Percentiles rank a stretch among this genome's conserved stretches.
Conservation (phyloP, 1,284 basidiomycete species). For the Microbotryum lychnidis-dioicae region DNA sequence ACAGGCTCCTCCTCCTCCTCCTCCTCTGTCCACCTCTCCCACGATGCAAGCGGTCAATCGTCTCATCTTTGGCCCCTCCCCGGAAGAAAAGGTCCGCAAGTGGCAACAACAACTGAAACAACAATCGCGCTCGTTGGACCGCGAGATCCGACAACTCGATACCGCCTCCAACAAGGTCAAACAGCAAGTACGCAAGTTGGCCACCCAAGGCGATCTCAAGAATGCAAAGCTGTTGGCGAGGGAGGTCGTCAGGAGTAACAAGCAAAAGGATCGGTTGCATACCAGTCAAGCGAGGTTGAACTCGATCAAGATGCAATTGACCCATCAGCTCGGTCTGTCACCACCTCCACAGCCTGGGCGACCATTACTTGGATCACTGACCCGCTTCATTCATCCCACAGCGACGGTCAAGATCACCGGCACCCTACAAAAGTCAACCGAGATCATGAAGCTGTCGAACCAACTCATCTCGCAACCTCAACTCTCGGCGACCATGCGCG, state of each 20-base stretch:
- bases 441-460: constrained; percentile 98
- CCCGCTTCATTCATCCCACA: constrained; percentile 38
- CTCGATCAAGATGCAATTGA: constrained; percentile 82
- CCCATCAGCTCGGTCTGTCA: constrained; percentile 80
- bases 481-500: constrained; percentile 83
- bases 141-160: constrained; percentile 91
- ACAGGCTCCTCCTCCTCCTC: too few species aligned
- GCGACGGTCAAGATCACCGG: constrained; percentile 98
- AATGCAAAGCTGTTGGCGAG: constrained; percentile 73
- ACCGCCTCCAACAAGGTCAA: constrained; percentile 71
- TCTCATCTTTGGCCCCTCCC: constrained; percentile 87
- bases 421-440: constrained; percentile 89
- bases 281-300: constrained; percentile 88
- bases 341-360: too few species aligned
- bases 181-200: constrained; percentile 76
- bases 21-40: too few species aligned
- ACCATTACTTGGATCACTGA: background rate
- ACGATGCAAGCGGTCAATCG: constrained; percentile 77
- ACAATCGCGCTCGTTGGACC: constrained; percentile 71
- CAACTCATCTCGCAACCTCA: constrained; percentile 84
- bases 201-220: constrained; percentile 83
- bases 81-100: constrained; percentile 77
- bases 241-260: constrained; percentile 89
- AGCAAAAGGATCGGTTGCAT: constrained; percentile 85
- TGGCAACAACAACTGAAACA: constrained; percentile 79